Evolutionary conservation across 2,329 filamentous ascomycete genomes (phyloP).

Genomic region (Chrysoporthe austroafricana): DNA sequence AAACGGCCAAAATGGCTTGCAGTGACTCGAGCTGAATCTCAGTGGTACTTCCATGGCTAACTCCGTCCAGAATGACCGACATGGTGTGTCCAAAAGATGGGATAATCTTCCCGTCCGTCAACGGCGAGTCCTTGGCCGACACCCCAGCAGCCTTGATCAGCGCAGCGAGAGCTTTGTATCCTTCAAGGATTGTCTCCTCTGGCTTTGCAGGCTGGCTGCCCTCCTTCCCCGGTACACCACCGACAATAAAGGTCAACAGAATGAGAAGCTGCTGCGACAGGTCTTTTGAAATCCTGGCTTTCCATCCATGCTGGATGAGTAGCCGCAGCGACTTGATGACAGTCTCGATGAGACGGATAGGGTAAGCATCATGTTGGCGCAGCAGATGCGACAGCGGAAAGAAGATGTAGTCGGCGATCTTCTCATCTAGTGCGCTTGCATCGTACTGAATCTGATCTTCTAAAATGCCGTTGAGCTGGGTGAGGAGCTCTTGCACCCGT

Average conservation of each 20-base stretch:
- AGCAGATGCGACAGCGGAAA: slow-evolving; percentile 90
- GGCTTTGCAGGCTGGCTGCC: slow-evolving; percentile 51
- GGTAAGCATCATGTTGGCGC: slow-evolving; percentile 71
- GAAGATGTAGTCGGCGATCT: slow-evolving; percentile 91
- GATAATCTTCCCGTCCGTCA: slow-evolving; percentile 63
- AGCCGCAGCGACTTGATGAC: slow-evolving; percentile 75
- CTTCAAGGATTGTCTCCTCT: slow-evolving; percentile 76
- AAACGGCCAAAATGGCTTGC: slow-evolving; percentile 64
- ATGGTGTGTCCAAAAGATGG: slow-evolving; percentile 83
- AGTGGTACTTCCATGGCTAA: slow-evolving; percentile 66
- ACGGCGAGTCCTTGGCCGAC: slow-evolving; percentile 50
- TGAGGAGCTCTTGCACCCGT: slow-evolving; percentile 50
- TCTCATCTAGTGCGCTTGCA: slow-evolving; percentile 67
- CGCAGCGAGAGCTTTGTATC: slow-evolving; percentile 69
- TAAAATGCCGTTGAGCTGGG: slow-evolving; percentile 52
- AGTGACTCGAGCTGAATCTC: slow-evolving; percentile 75
- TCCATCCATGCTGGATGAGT: slow-evolving; percentile 81
- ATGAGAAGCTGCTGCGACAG: slow-evolving; percentile 85
- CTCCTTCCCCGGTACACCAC: slow-evolving; percentile 66
- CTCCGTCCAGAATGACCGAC: slow-evolving; percentile 75
- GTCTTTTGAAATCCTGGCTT: slow-evolving; percentile 67
- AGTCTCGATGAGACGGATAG: slow-evolving; percentile 73
- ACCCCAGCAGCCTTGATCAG: slow-evolving; percentile 65
- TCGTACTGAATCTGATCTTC: slow-evolving; percentile 48
- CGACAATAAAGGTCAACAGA: slow-evolving; percentile 79